Evolutionary conservation across 2,329 filamentous ascomycete species (phyloP), one percentile per base, ranked within the genome.

Genomic region (Dactylellina haptotyla): DNA sequence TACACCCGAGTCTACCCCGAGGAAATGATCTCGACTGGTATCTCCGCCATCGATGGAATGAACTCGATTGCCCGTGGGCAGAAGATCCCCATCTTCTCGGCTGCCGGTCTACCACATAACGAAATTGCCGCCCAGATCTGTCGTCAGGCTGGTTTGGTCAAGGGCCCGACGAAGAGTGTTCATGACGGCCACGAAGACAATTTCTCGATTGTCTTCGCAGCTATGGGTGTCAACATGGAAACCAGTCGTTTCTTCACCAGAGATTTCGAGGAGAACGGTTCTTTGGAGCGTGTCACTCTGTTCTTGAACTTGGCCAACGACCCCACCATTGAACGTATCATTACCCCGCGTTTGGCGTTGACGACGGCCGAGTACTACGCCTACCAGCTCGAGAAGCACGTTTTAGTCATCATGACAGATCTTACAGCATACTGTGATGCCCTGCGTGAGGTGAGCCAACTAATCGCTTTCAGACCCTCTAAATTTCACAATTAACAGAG

Each of bases 161-260:
- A 93, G 82, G 78, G 80, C 79, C 93, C 93, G 34, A 96, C 92
- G 81, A 99, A 99, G 87, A 93, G 90, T 77, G 89, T 95, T 25
- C 95, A 99, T 80, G 96, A 99, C 80, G 93, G 89, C 65, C 95
- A 99, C 83, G 93, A 97, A 80, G 95, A 99, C 80, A 99, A 99
- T 85, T 99, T 99, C 87, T 97, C 93, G 74, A 99, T 99, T 79
- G 95, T 99, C 67, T 99, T 99, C 81, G 96, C 92, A 80, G 95
- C 95, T 80, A 99, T 99, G 95, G 95, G 95, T 93, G 95, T 99
- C 79, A 99, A 99, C 85, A 89, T 99, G 89, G 95, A 99, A 82
- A 99, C 95, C 30, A 92, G 91, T 79, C 91, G 95, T 79, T 99
- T 99, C 88, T 99, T 99, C 85, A 98, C 94, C 37, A 88, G 92